Percentiles rank a stretch among this genome's conserved stretches.
Evolutionary conservation across 352 stramenopile species (phyloP).

Genomic region (Peronosclerospora sorghi): DNA sequence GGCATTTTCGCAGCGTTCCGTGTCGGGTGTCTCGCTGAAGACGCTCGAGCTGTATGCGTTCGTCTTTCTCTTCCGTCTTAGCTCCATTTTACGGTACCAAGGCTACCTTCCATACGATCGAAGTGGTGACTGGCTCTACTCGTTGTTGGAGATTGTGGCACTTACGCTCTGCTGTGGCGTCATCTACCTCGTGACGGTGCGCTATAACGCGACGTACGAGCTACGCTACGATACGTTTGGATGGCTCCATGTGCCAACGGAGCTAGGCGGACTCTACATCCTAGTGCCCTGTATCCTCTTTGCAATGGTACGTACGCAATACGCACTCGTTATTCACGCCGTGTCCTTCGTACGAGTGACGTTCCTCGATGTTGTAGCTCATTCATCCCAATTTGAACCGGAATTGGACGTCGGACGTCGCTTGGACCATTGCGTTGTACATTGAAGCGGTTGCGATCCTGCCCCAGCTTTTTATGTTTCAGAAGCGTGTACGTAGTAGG

Average conservation of each 20-base stretch:
- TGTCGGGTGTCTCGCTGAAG: constrained; percentile 92
- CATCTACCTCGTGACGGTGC: constrained; percentile 86
- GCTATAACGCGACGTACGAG: constrained; percentile 95
- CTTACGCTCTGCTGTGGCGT: constrained; percentile 82
- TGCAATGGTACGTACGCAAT: constrained; percentile 43
- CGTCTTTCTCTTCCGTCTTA: constrained; percentile 95
- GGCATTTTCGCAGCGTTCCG: constrained; percentile 86
- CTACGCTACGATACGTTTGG: constrained; percentile 93
- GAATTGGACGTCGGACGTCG: constrained; percentile 93
- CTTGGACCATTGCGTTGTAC: constrained; percentile 98
- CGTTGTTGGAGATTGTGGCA: constrained; percentile 90
- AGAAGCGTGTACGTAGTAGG: constrained; percentile 87
- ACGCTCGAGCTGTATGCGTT: constrained; percentile 95
- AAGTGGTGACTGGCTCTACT: constrained; percentile 97
- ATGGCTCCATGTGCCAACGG: constrained; percentile 73
- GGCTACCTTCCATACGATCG: constrained; percentile 91
- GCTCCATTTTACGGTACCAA: constrained; percentile 96
- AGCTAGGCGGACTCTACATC: constrained; percentile 79
- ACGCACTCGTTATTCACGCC: too few relatives aligned
- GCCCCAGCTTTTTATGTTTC: constrained; percentile 98
- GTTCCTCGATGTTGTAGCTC: constrained; percentile 35
- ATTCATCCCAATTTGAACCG: constrained; percentile 94
- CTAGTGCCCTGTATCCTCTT: constrained; percentile 82
- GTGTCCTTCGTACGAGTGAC: too few relatives aligned
- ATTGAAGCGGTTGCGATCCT: constrained; percentile 92